These are phyloP conservation scores for Acorus gramineus DNA, from an alignment of 106 monocot species.

Conservation along the genomic window DNA sequence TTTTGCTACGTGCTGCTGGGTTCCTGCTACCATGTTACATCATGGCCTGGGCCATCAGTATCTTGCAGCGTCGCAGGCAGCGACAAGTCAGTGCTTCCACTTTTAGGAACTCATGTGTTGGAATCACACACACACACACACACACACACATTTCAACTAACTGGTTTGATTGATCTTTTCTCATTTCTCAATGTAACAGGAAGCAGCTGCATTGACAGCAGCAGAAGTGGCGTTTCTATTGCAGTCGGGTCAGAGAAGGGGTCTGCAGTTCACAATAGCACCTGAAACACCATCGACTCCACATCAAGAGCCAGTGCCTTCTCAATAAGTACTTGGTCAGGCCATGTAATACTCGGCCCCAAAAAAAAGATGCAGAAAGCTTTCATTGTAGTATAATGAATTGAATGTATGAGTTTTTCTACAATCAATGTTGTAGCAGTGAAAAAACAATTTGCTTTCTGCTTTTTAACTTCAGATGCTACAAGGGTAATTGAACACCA, in stretches of 20 bases:
- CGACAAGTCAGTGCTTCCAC: slow-evolving; percentile 33
- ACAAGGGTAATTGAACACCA: no score
- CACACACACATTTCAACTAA: neutral
- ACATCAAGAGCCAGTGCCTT: slow-evolving; percentile 42
- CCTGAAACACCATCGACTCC: slow-evolving; percentile 72
- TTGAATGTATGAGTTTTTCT: no score
- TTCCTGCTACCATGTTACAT: slow-evolving; percentile 78
- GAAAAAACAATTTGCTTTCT: no score
- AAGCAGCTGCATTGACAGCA: slow-evolving; percentile 67
- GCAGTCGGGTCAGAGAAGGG: slow-evolving; percentile 58
- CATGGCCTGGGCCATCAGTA: slow-evolving; percentile 78
- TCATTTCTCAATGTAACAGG: slow-evolving; percentile 23
- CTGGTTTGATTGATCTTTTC: neutral
- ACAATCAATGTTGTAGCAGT: no score
- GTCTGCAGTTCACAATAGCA: slow-evolving; percentile 74
- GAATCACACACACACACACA: neutral
- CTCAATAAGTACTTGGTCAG: no score
- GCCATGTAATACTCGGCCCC: no score
- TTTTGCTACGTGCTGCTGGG: slow-evolving; percentile 70
- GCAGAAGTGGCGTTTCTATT: slow-evolving; percentile 75
- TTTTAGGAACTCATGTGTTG: neutral
- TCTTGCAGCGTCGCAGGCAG: slow-evolving; percentile 58
- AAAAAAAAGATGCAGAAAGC: no score
- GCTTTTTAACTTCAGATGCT: no score
- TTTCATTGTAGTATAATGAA: no score